A percentile compares a stretch with the other conserved stretches of the same genome.
phyloP scores from a whole-genome alignment of 1,284 basidiomycete genomes.

The Pyrrhoderma noxium region DNA sequence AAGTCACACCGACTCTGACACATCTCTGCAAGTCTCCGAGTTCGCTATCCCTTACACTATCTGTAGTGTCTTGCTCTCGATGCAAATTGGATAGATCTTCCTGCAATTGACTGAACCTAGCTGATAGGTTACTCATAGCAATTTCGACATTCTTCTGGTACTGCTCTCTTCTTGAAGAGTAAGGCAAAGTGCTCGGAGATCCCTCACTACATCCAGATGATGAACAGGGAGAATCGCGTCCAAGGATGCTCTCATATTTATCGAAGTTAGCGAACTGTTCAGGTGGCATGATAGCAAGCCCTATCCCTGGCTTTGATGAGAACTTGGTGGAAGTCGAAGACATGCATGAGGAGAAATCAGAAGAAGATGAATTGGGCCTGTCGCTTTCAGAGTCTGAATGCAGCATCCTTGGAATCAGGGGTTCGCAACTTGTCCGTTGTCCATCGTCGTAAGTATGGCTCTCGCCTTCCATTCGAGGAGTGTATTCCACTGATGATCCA shows the following conservation, averaged over 20 bases:
- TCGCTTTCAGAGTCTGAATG: slow-evolving; percentile 15
- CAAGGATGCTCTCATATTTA: not conserved
- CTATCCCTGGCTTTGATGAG: slow-evolving; percentile 9
- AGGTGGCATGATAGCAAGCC: slow-evolving; percentile 13
- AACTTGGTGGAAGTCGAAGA: slow-evolving; percentile 1
- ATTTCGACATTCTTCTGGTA: slow-evolving; percentile 1
- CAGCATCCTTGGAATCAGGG: slow-evolving; percentile 5
- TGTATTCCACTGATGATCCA: slow-evolving; percentile 3
- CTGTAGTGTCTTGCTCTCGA: not conserved
- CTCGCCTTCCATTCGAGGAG: slow-evolving; percentile 2
- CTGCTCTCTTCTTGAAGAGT: not conserved
- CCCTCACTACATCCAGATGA: slow-evolving; percentile 1
- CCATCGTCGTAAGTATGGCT: not conserved
- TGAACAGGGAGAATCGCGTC: not conserved
- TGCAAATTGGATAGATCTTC: slow-evolving; percentile 1
- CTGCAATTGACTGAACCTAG: slow-evolving; percentile 3
- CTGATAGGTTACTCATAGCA: not conserved
- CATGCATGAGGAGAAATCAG: slow-evolving; percentile 6
- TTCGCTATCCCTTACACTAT: not conserved
- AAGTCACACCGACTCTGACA: not conserved
- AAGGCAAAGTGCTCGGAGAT: slow-evolving; percentile 7
- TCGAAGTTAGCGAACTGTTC: slow-evolving; percentile 14
- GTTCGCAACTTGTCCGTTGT: slow-evolving; percentile 3
- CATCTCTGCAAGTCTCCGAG: no score
- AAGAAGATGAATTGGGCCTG: slow-evolving; percentile 11